phyloP scores from a whole-genome alignment of 139 green algal species.

The Trebouxia sp. region DNA sequence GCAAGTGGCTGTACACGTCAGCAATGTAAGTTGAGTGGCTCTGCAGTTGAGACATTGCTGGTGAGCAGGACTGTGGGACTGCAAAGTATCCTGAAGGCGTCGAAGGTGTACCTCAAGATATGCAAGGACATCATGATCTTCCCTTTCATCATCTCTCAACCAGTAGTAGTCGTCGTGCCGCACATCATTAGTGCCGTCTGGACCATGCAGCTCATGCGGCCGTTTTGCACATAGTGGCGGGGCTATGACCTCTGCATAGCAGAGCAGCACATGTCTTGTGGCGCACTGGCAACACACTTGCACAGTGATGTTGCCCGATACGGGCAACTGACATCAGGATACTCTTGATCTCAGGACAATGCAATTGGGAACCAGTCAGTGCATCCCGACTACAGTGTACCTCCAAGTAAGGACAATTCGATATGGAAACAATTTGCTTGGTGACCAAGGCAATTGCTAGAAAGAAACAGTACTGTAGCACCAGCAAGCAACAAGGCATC shows the following conservation, averaged over 20 bases:
- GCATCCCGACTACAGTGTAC: not conserved
- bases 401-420: no score
- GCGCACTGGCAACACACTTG: no score
- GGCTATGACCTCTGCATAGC: constrained; percentile 36
- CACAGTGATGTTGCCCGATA: not conserved
- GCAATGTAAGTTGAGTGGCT: no score
- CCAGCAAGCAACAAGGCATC: not conserved
- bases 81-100: no score
- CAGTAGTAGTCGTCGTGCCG: constrained; percentile 79
- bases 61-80: no score
- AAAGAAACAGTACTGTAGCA: no score
- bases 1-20: no score
- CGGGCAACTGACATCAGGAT: not conserved
- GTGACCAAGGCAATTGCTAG: not conserved
- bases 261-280: no score
- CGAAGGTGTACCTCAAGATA: constrained; percentile 62
- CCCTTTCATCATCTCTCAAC: constrained; percentile 80
- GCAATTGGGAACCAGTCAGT: no score
- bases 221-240: constrained; percentile 43
- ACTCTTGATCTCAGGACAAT: not conserved
- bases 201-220: constrained; percentile 41
- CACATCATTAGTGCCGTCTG: constrained; percentile 45
- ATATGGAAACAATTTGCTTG: no score
- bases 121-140: constrained; percentile 47
- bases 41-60: no score